Percentiles rank a stretch among this genome's conserved stretches.
Evolutionary conservation across 2,329 filamentous ascomycete species (phyloP).

Genomic region (Juglanconis juglandina): DNA sequence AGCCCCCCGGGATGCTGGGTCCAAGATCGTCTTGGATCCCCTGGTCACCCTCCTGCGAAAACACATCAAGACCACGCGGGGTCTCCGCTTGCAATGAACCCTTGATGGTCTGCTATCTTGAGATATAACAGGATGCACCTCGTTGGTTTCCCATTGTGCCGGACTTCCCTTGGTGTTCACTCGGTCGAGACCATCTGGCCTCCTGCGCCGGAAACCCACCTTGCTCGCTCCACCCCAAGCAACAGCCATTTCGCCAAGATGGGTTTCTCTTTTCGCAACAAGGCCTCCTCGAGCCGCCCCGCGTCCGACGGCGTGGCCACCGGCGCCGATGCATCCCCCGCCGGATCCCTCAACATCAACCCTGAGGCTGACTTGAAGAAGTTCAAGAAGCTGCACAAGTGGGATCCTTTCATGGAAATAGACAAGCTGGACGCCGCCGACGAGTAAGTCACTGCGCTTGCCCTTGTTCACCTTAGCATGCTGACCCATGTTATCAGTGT

Average conservation of each 20-base stretch:
- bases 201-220: neutral
- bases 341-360: slow-evolving; percentile 1
- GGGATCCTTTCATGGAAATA: slow-evolving; percentile 55
- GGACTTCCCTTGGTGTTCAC: neutral
- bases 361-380: slow-evolving; percentile 23
- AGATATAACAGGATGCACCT: neutral
- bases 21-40: neutral
- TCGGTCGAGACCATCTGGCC: neutral
- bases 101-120: neutral
- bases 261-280: slow-evolving; percentile 13
- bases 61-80: neutral
- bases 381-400: slow-evolving; percentile 49
- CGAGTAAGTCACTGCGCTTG: slow-evolving; percentile 33
- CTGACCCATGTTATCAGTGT: slow-evolving; percentile 1
- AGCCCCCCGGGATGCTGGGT: neutral
- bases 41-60: neutral
- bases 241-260: neutral
- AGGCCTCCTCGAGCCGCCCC: slow-evolving; percentile 8
- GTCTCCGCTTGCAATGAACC: neutral
- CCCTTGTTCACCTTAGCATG: neutral
- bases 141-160: neutral
- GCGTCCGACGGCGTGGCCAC: slow-evolving; percentile 4
- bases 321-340: slow-evolving; percentile 1
- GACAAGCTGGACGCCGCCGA: slow-evolving; percentile 52
- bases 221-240: neutral